A percentile compares a stretch with the other conserved stretches of the same genome.
Evolutionary conservation across 2,329 filamentous ascomycete species (phyloP).

Genomic region (Lasiodiplodia sp.): DNA sequence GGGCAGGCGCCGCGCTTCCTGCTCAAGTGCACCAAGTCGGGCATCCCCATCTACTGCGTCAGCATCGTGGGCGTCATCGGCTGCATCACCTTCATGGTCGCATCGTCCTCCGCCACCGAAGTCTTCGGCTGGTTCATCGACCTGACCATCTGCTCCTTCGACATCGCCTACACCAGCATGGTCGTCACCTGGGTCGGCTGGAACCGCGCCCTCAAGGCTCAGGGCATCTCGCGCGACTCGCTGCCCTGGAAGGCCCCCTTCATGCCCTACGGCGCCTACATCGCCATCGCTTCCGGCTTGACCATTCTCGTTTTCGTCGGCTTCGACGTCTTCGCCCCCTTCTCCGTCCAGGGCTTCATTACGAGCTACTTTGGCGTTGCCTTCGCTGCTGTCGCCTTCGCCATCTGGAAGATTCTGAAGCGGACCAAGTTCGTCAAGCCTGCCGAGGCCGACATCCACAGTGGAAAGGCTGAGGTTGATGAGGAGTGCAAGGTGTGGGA

Average conservation of each 20-base stretch:
- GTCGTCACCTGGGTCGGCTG: conserved; percentile 65
- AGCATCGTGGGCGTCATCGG: conserved; percentile 70
- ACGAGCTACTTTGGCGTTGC: conserved; percentile 22
- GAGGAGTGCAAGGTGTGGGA: conserved; percentile 23
- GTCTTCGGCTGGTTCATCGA: conserved; percentile 78
- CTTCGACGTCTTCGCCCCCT: conserved; percentile 22
- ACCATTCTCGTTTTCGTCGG: conserved; percentile 12
- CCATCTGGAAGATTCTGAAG: conserved; percentile 42
- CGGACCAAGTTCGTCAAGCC: conserved; percentile 38
- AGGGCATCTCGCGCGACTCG: conserved; percentile 59
- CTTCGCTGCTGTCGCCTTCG: conserved; percentile 35
- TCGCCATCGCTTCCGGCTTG: not conserved
- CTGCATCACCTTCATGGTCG: conserved; percentile 75
- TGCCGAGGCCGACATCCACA: conserved; percentile 19
- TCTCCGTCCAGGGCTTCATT: conserved; percentile 17
- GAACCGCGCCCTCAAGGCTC: conserved; percentile 57
- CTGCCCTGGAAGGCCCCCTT: conserved; percentile 38
- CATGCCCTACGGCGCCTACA: conserved; percentile 20
- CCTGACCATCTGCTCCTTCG: conserved; percentile 74
- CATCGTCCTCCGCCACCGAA: conserved; percentile 69
- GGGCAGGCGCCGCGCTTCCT: conserved; percentile 63
- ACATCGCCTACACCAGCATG: conserved; percentile 58
- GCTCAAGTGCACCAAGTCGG: conserved; percentile 65
- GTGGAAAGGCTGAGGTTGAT: conserved; percentile 18
- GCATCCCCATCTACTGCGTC: conserved; percentile 79